Base-by-base conservation (phyloP, 257 asterid species). In the Plectranthus barbatus region DNA sequence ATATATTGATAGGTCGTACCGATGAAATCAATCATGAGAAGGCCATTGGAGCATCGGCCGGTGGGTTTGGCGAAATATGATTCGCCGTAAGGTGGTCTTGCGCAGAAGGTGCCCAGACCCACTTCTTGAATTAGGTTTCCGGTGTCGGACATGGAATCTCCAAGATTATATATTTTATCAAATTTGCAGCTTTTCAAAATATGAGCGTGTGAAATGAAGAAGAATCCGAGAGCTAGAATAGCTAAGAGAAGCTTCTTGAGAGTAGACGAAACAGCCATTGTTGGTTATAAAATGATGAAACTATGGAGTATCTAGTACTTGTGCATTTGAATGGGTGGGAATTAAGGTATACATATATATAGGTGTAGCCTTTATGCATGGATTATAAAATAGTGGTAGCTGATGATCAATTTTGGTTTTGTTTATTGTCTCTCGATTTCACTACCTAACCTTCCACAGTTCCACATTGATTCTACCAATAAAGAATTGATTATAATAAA, bases 71-170 rank as follows among this genome's bases (percentile, higher is more conserved):
- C 41, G 56, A 42, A 64, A 20, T 8, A 53, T 0, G 64, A 53
- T 42, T 66, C 37, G 4, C 71, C 71, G 12, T 66, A 66, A 3
- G 71, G 64, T 13, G 12, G 56, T 48, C 47, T 66, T 13, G 56
- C 55, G 15, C 60, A 66, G 47, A 59, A 37, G 19, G 71, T 53
- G 17, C 34, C 4, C 2, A 14, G 23, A 1, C 71, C 71, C 6
- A 53, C 6, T 11, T 66, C 71, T 18, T 47, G 63, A n/a, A 29
- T 5, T 42, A 66, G 29, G 8, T 66, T 66, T 24, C 71, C 71
- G 11, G 71, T 66, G 46, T 66, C 63, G 34, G 63, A 66, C 0
- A 54, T 66, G 13, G 71, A 66, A 45, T 66, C 71, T 11, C 71
- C 71, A 10, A 66, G 26, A 21, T 66, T 58, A 23, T 41, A 66